Evolutionary conservation across 805 yeast genomes (phyloP), one percentile per base, ranked within the genome.

Genomic region (Barnettozyma sucrosica): DNA sequence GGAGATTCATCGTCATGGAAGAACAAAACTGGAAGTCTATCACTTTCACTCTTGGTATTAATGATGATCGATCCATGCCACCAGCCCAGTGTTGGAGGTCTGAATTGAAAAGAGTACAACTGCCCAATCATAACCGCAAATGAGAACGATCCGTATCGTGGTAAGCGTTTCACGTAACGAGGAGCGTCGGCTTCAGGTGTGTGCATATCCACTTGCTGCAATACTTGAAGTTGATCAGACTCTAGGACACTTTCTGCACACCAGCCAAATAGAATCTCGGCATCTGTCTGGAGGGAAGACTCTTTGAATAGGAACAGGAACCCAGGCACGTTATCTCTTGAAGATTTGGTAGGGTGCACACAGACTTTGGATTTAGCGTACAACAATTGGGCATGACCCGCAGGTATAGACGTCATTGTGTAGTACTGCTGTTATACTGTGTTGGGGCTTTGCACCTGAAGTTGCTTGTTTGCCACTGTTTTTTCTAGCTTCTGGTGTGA

Each of bases 1-100:
- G 87, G 83, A 30, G 84, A 79, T 56, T 86, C 90, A 47, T 86
- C 85, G 61, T 93, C 99, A 65, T 93, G 99, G 70, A 93, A 90
- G 64, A 90, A 93, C 36, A 93, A 59, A 5, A 89, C 83, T 0
- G 98, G 98, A 16, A 89, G 66, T 39, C 81, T 79, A 47, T 79
- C 84, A 8, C 79, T 79, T 37, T 68, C 79, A 18, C 55, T 51
- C 53, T 77, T 77, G 2, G 92, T 78, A 64, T 88, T 83, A 25
- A 93, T 65, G 2, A 89, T 70, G 14, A 92, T 68, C 0, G 96
- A 86, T 0, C 99, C 99, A 66, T 77, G 80, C 97, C 97, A 92
- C 80, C 89, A 82, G 2, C 90, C 95, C 14, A 80, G 69, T 2
- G 89, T 81, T 6, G 97, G 97, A 2, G 83, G 83, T 46, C 97